Evolutionary conservation across 169 alveolate species (phyloP), one percentile per base, ranked within the genome.

Genomic region (Plasmodium cynomolgi): DNA sequence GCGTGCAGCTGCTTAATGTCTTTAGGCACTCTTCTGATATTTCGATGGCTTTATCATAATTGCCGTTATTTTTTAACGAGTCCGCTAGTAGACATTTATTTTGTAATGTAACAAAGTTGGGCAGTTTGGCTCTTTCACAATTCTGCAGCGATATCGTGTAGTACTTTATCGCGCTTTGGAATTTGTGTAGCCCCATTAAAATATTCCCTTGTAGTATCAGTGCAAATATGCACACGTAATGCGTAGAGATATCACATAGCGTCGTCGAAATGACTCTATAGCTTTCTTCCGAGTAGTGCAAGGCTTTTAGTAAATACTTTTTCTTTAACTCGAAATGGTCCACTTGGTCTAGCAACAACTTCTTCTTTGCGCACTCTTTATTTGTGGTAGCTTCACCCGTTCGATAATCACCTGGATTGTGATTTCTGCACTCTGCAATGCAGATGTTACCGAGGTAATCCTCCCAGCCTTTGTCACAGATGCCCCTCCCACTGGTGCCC

Each of bases 51-150:
- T 90, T 79, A 37, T 90, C 90, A 62, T 80, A 68, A 81, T 90
- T 90, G 26, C 94, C 94, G 74, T 80, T 90, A 62, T 90, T 90
- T 81, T 90, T 90, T 44, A 90, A 80, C n/a, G 91, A 79, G 33
- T 74, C 94, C 15, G 91, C 94, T 90, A 90, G 54, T 4, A 81
- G 83, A 34, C 94, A 90, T 44, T 90, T 90, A 71, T 68, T 90
- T 41, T 80, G 94, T 33, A 90, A 20, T 17, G 83, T 80, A 20
- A 90, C 47, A 90, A 90, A 90, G 23, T n/a, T 37, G 41, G 94
- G 91, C 34, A 90, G 50, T 81, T 90, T 90, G 20, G 84, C 91
- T 54, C 80, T 62, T 15, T 34, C 77, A 29, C 79, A 90, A 90
- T 90, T 80, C 15, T 90, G 82, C 47, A 90, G 37, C 20, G 94